phyloP scores from a whole-genome alignment of 345 rosid genomes.

The Hypericum androsaemum region DNA sequence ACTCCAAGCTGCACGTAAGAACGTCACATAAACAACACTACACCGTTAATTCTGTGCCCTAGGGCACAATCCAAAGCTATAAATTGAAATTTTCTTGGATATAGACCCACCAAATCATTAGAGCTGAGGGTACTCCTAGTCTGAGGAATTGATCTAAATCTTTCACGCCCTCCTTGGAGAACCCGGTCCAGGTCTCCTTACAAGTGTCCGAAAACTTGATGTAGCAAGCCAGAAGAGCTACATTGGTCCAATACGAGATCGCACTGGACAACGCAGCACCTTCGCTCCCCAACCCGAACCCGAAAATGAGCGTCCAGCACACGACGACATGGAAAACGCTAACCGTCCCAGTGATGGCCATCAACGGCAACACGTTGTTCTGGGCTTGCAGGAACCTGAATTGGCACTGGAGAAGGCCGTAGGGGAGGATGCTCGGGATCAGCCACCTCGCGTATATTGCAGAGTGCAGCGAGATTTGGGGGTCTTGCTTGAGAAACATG shows the following conservation, averaged over 20 bases:
- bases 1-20: conserved; percentile 23
- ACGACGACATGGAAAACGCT: conserved; percentile 24
- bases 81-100: background rate
- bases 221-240: conserved; percentile 21
- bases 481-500: conserved; percentile 14
- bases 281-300: conserved; percentile 21
- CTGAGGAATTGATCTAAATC: conserved; percentile 18
- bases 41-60: background rate
- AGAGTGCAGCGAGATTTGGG: conserved; percentile 12
- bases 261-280: conserved; percentile 31
- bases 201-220: conserved; percentile 24
- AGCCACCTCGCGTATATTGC: conserved; percentile 23
- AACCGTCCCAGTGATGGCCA: conserved; percentile 15
- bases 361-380: conserved; percentile 15
- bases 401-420: conserved; percentile 28
- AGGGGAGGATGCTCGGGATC: conserved; percentile 27
- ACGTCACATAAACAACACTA: background rate
- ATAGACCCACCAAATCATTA: conserved; percentile 25
- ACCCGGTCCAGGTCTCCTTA: conserved; percentile 28
- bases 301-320: conserved; percentile 18
- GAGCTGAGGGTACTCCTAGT: conserved; percentile 27
- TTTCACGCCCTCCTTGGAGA: conserved; percentile 16
- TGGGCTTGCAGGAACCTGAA: conserved; percentile 27
- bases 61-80: background rate
- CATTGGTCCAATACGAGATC: conserved; percentile 30